A percentile compares a stretch with the other conserved stretches of the same genome.
Evolutionary conservation across 345 rosid species (phyloP).

Genomic region (rapeseed (Brassica napus)): DNA sequence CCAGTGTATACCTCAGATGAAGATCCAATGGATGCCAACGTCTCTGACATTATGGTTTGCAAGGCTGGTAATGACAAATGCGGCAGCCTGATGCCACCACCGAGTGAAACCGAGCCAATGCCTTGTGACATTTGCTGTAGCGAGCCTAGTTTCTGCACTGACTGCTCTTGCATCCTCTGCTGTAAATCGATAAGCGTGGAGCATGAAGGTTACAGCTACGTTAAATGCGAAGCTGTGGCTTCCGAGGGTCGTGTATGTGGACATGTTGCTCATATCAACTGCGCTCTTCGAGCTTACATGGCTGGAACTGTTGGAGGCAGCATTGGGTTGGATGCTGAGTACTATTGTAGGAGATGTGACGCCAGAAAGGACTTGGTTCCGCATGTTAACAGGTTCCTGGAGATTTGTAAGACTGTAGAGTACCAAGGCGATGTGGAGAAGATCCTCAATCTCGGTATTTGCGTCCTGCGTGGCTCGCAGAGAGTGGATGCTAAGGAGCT

Average conservation of each 20-base stretch:
- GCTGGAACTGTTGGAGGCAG: conserved; percentile 89
- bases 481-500: conserved; percentile 50
- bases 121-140: conserved; percentile 83
- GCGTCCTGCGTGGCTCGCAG: conserved; percentile 62
- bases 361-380: conserved; percentile 62
- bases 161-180: conserved; percentile 89
- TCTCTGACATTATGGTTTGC: conserved; percentile 49
- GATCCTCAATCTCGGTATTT: conserved; percentile 59
- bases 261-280: conserved; percentile 82
- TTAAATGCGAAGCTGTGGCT: conserved; percentile 69
- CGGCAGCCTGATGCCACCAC: conserved; percentile 37
- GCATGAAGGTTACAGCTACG: conserved; percentile 61
- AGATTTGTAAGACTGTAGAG: conserved; percentile 59
- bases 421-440: conserved; percentile 55
- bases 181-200: conserved; percentile 53
- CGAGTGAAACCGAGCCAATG: conserved; percentile 43
- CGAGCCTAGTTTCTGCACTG: conserved; percentile 70
- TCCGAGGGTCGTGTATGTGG: conserved; percentile 59
- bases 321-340: conserved; percentile 88
- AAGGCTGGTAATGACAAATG: conserved; percentile 74
- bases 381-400: conserved; percentile 55
- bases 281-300: conserved; percentile 81
- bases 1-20: conserved; percentile 45
- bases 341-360: conserved; percentile 84
- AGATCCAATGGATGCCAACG: conserved; percentile 35